These are phyloP conservation scores for Microbotryum violaceum DNA, from an alignment of 1,284 basidiomycete species.

Conservation along the genomic window DNA sequence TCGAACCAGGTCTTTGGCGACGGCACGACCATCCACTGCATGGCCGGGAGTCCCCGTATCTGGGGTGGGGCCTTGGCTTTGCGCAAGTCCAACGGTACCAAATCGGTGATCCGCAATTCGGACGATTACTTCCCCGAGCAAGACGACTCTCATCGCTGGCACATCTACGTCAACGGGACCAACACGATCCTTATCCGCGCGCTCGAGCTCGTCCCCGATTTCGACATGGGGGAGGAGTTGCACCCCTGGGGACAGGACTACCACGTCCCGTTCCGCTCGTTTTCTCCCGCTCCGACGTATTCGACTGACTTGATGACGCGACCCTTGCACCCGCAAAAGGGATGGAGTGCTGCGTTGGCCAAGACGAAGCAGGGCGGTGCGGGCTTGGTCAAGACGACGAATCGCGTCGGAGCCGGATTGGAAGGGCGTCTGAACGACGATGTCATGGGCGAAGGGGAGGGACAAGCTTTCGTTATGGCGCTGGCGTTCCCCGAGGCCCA, in stretches of 20 bases:
- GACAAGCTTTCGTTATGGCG: constrained; percentile 19
- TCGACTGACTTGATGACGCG: constrained; percentile 20
- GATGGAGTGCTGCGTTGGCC: constrained; percentile 11
- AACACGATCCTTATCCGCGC: constrained; percentile 24
- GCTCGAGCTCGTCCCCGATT: constrained; percentile 32
- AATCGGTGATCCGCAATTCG: constrained; percentile 21
- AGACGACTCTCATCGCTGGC: constrained; percentile 36
- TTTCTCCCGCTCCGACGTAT: constrained; percentile 29
- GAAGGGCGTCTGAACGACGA: constrained; percentile 19
- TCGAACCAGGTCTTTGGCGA: constrained; percentile 33
- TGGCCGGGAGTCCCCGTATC: constrained; percentile 31
- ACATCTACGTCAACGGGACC: constrained; percentile 34
- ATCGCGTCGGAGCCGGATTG: constrained; percentile 6
- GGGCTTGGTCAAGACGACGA: constrained; percentile 16
- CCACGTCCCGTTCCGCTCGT: constrained; percentile 36
- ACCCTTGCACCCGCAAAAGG: background rate
- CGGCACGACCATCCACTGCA: constrained; percentile 36
- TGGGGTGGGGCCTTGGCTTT: constrained; percentile 16
- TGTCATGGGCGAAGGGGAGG: constrained; percentile 12
- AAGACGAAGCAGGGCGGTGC: constrained; percentile 5
- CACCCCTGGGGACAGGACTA: constrained; percentile 16
- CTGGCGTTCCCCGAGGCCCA: constrained; percentile 5
- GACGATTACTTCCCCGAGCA: constrained; percentile 38
- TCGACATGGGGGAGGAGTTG: constrained; percentile 36
- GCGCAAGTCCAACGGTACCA: background rate